Evolutionary conservation across 495 filamentous ascomycete genomes (phyloP).

Genomic region (Podospora appendiculata): DNA sequence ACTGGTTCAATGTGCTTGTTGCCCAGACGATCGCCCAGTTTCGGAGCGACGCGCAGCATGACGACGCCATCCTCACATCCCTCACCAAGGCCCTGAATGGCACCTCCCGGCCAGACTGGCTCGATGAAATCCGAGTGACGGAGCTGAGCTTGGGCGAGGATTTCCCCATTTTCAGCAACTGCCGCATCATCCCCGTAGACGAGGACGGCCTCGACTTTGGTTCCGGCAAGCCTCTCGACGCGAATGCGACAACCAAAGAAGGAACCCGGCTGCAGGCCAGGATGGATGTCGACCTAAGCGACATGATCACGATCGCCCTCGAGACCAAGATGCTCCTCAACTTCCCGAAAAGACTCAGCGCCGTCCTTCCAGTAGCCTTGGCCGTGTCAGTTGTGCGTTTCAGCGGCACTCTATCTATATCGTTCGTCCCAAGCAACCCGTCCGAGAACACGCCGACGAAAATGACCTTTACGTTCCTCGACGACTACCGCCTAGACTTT

Average conservation of each 20-base stretch:
- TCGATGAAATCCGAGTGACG: conserved; percentile 88
- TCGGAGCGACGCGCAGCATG: conserved; percentile 77
- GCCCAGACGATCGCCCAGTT: conserved; percentile 97
- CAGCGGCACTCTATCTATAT: conserved; percentile 86
- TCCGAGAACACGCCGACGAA: conserved; percentile 58
- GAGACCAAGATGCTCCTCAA: conserved; percentile 93
- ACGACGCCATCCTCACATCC: conserved; percentile 91
- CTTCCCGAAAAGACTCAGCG: conserved; percentile 80
- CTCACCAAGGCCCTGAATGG: conserved; percentile 84
- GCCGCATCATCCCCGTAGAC: conserved; percentile 80
- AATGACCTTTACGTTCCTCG: conserved; percentile 88
- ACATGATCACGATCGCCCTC: conserved; percentile 86
- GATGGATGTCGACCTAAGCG: conserved; percentile 94
- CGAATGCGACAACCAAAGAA: conserved; percentile 44
- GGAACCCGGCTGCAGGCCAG: conserved; percentile 75
- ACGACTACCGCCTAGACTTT: conserved; percentile 91
- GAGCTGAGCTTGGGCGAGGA: conserved; percentile 92
- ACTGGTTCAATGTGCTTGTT: conserved; percentile 98
- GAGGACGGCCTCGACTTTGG: conserved; percentile 50
- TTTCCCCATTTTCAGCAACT: conserved; percentile 98
- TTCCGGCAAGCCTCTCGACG: conserved; percentile 39
- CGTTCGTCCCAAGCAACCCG: conserved; percentile 67
- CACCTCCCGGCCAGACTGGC: conserved; percentile 74
- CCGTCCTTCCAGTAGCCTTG: conserved; percentile 87
- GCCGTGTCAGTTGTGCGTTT: conserved; percentile 89